These are phyloP conservation scores for Collybia nuda DNA, from an alignment of 768 basidiomycete genomes.

Conservation along the genomic window DNA sequence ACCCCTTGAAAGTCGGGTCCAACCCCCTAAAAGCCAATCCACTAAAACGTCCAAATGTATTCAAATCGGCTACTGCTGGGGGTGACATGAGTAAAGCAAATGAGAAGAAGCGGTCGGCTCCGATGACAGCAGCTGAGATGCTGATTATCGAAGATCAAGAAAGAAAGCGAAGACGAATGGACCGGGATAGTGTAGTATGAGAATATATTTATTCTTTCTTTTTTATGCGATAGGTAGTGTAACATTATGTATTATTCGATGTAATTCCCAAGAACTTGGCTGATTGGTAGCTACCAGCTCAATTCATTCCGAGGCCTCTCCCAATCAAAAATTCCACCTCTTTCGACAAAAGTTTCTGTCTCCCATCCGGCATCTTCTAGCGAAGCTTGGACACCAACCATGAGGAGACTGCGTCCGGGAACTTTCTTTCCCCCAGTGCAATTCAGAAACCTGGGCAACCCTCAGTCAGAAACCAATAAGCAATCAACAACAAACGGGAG, in stretches of 20 bases:
- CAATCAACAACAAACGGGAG: neutral
- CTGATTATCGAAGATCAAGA: slow-evolving; percentile 91
- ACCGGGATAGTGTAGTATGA: slow-evolving; percentile 35
- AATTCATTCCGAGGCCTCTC: slow-evolving; percentile 8
- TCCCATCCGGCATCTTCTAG: slow-evolving; percentile 22
- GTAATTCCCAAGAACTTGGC: neutral
- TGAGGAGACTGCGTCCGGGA: slow-evolving; percentile 19
- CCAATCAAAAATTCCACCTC: slow-evolving; percentile 24
- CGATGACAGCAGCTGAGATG: slow-evolving; percentile 81
- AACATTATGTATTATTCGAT: neutral
- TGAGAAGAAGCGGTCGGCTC: slow-evolving; percentile 61
- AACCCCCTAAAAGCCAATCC: slow-evolving; percentile 71
- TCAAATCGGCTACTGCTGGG: slow-evolving; percentile 52
- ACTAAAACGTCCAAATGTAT: slow-evolving; percentile 72
- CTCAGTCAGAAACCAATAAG: neutral
- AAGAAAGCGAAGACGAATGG: slow-evolving; percentile 80
- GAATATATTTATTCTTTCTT: neutral
- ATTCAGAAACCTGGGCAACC: slow-evolving; percentile 17
- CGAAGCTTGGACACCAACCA: slow-evolving; percentile 22
- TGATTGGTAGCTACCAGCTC: neutral
- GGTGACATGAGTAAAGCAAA: slow-evolving; percentile 35
- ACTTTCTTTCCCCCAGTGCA: slow-evolving; percentile 17
- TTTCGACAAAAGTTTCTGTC: slow-evolving; percentile 14
- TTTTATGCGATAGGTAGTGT: neutral
- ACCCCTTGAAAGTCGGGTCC: slow-evolving; percentile 52